phyloP scores from a whole-genome alignment of 2,329 filamentous ascomycete genomes.

The Fusarium chuoi region DNA sequence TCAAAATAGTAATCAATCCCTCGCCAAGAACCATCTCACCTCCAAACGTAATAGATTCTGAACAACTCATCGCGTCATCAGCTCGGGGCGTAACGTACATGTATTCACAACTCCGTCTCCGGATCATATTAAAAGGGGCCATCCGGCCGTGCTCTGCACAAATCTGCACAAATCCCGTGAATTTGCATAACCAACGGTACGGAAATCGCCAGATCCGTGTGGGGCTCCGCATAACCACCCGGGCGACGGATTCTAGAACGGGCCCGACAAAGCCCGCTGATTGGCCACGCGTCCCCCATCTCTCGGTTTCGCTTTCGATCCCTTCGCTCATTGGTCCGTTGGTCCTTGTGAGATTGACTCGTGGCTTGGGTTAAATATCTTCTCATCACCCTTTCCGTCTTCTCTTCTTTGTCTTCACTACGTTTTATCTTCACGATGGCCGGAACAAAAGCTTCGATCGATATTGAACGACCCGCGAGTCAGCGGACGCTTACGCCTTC shows the following conservation, averaged over 20 bases:
- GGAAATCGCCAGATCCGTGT: slow-evolving; percentile 11
- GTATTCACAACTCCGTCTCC: neutral
- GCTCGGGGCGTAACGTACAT: rapidly evolving
- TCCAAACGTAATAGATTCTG: rapidly evolving
- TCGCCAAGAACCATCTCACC: rapidly evolving
- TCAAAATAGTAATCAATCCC: rapidly evolving
- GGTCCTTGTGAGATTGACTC: neutral
- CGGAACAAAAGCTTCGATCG: neutral
- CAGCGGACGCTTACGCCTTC: slow-evolving; percentile 33
- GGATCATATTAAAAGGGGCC: slow-evolving; percentile 6
- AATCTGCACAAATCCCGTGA: neutral
- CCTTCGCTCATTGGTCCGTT: neutral
- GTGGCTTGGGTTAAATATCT: slow-evolving; percentile 11
- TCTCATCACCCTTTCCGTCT: neutral
- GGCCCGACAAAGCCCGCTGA: neutral
- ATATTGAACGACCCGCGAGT: slow-evolving; percentile 25
- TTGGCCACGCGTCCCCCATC: neutral
- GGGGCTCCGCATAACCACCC: slow-evolving; percentile 22
- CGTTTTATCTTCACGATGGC: neutral
- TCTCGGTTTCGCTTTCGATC: slow-evolving; percentile 1
- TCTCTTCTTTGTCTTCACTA: neutral
- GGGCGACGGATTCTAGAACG: neutral
- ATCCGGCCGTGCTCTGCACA: slow-evolving; percentile 5
- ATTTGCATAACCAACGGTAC: slow-evolving; percentile 18
- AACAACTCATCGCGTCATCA: rapidly evolving